Percentiles rank a stretch among this genome's conserved stretches.
These are phyloP conservation scores for Chaetomiaceae sp. DNA, from an alignment of 2,329 filamentous ascomycete genomes.

Conservation along the genomic window DNA sequence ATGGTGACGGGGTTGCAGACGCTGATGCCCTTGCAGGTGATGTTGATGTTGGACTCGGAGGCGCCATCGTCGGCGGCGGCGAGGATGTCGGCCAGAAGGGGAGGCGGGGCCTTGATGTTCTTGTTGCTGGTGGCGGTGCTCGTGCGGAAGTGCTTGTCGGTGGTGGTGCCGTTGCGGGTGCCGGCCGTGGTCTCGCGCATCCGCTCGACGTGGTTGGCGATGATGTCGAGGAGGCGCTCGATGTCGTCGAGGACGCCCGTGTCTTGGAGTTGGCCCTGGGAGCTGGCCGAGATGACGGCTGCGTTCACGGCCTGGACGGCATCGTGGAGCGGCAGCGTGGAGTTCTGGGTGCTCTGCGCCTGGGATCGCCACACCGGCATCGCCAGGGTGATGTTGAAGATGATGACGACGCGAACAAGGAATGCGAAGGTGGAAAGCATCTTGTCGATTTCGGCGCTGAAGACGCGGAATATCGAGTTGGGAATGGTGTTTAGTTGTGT, in stretches of 20 bases:
- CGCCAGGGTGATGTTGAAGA: no score
- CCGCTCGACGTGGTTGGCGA: constrained; percentile 6
- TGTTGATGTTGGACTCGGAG: background rate
- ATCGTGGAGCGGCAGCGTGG: background rate
- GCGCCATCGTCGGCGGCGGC: background rate
- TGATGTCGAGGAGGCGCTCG: constrained; percentile 2
- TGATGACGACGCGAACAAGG: no score
- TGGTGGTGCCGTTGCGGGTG: background rate
- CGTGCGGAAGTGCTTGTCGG: background rate
- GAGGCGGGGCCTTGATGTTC: background rate
- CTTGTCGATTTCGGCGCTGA: no score
- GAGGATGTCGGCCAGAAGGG: background rate
- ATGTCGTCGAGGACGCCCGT: background rate
- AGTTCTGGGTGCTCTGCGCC: background rate
- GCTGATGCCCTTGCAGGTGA: constrained; percentile 11
- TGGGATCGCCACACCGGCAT: background rate
- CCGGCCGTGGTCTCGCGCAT: background rate
- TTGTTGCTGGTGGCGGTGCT: background rate
- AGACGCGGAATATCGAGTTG: no score
- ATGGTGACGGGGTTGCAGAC: constrained; percentile 16
- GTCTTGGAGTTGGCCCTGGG: background rate
- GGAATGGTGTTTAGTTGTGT: no score
- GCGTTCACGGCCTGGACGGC: background rate
- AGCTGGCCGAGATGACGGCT: background rate
- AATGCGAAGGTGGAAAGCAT: no score